Base-by-base conservation (phyloP, 192 early-diverging fungal genomes). In the Linnemannia exigua region DNA sequence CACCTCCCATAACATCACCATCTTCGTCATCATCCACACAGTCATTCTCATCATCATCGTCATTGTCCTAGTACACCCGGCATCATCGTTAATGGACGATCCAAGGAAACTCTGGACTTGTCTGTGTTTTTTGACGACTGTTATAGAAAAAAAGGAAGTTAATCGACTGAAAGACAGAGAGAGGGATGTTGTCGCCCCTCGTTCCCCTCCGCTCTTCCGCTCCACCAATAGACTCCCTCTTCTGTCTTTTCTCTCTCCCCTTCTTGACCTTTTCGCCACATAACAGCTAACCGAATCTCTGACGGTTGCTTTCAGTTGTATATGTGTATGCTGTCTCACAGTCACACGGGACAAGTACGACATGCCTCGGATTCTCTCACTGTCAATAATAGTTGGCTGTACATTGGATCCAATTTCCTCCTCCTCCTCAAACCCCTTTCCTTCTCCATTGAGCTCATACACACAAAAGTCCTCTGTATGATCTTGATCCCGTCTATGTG, bases 241-340 rank as follows among this genome's bases (percentile, higher is more conserved):
- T 46, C 37, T 46, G 38, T 71, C 11, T n/a, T 38, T 44, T 5
- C n/a, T 48, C 28, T 28, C 9, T 28, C 41, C 11, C 67, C 70
- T 46, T 46, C 70, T 50, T 69, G 0, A 6, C 44, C 70, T 46
- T 69, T 69, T 37, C 66, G 35, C 67, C 67, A 17, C 67, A 38
- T n/a, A 38, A 38, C 36, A 38, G 35, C 7, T 38, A 69, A 35
- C 9, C 5, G n/a, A n/a, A 58, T 16, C 8, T 15, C 58, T 63
- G 58, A 63, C 58, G 58, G 58, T 63, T 63, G 28, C 15, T 63
- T 63, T 63, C 58, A 31, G 58, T 63, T 63, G 58, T 63, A 14
- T 15, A 25, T 31, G 41, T 44, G 41, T 9, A 44, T 71, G 36
- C 25, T 33, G 15, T 58, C 15, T 63, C 58, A 63, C 3, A 31